phyloP scores from a whole-genome alignment of 2,329 filamentous ascomycete species.

The Colletotrichum trifolii region DNA sequence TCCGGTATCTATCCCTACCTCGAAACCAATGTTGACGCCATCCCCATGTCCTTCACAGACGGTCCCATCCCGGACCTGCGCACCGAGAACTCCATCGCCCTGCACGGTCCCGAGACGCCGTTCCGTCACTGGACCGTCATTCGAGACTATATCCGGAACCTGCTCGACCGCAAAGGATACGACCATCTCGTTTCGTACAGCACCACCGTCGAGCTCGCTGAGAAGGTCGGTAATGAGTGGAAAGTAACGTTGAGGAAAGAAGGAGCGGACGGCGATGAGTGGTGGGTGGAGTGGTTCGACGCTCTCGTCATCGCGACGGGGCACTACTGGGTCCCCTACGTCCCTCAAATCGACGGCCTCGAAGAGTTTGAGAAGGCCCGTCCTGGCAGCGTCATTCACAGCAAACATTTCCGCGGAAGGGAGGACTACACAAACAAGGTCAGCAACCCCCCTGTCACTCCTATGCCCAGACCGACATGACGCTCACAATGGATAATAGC shows the following conservation, averaged over 20 bases:
- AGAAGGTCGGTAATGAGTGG: slow-evolving; percentile 64
- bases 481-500: slow-evolving; percentile 47
- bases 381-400: slow-evolving; percentile 65
- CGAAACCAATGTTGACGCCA: slow-evolving; percentile 72
- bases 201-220: slow-evolving; percentile 70
- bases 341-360: slow-evolving; percentile 61
- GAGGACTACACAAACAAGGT: slow-evolving; percentile 60
- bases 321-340: slow-evolving; percentile 69
- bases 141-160: slow-evolving; percentile 61
- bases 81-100: slow-evolving; percentile 43
- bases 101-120: slow-evolving; percentile 67
- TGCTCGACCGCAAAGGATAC: slow-evolving; percentile 65
- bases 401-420: slow-evolving; percentile 62
- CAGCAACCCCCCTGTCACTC: slow-evolving; percentile 16
- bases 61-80: slow-evolving; percentile 60
- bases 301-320: slow-evolving; percentile 70
- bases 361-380: slow-evolving; percentile 55
- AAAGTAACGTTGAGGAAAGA: slow-evolving; percentile 60
- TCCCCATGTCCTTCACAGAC: slow-evolving; percentile 70
- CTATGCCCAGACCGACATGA: not conserved
- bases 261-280: slow-evolving; percentile 57
- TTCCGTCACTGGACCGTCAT: slow-evolving; percentile 72
- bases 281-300: slow-evolving; percentile 73
- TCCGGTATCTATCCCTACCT: slow-evolving; percentile 71
- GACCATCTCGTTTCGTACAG: slow-evolving; percentile 63